These are phyloP conservation scores for Podaxis sp. DNA, from an alignment of 768 basidiomycete genomes.

Conservation along the genomic window DNA sequence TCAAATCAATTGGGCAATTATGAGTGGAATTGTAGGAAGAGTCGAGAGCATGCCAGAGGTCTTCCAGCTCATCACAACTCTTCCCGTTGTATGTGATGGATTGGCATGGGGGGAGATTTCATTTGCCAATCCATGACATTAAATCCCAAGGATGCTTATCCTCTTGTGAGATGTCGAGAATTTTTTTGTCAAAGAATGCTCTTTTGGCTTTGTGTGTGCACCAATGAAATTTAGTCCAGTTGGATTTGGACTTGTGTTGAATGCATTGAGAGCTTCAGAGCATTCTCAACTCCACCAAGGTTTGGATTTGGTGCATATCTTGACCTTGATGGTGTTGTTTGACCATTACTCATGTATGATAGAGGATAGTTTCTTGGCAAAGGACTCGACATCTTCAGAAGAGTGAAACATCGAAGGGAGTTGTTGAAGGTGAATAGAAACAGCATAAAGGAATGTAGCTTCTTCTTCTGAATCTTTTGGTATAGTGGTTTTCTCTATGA, in stretches of 20 bases:
- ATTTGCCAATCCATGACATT: conserved; percentile 17
- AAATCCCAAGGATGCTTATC: conserved; percentile 19
- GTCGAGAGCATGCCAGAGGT: conserved; percentile 11
- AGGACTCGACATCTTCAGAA: too few relatives aligned
- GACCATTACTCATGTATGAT: too few relatives aligned
- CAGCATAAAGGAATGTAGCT: too few relatives aligned
- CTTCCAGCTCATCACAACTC: conserved; percentile 4
- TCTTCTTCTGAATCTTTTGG: too few relatives aligned
- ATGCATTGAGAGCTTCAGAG: too few relatives aligned
- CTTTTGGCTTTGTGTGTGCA: not conserved
- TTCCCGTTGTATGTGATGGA: conserved; percentile 9
- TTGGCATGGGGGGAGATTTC: conserved; percentile 13
- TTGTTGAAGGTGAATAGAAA: too few relatives aligned
- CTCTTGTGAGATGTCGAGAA: not conserved
- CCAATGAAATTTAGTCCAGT: not conserved
- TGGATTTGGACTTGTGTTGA: not conserved
- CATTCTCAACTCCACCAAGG: not conserved
- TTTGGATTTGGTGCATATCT: too few relatives aligned
- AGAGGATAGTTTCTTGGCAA: too few relatives aligned
- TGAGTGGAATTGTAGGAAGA: not conserved
- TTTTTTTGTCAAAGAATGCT: conserved; percentile 9
- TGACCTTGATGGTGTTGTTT: too few relatives aligned
- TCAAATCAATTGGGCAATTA: too few relatives aligned
- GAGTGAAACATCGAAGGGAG: too few relatives aligned
- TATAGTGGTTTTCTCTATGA: too few relatives aligned